Conservation (phyloP, 2,329 filamentous ascomycete genomes). For the Ascochyta clinopodiicola region DNA sequence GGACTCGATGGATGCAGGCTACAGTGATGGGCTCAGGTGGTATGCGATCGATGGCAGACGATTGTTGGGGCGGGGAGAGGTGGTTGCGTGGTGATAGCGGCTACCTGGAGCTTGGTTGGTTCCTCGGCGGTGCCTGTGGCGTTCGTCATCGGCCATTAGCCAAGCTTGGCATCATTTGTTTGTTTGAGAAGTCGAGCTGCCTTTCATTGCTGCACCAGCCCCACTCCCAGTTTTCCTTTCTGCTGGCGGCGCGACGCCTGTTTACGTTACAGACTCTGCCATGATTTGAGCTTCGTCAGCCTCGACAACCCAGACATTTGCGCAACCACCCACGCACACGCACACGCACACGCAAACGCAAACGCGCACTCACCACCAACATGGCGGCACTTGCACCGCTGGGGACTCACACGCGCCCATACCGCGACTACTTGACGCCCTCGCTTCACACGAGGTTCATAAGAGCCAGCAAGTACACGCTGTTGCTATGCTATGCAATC, state of each 20-base stretch:
- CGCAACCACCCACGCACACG: conserved; percentile 26
- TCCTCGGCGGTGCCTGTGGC: conserved; percentile 29
- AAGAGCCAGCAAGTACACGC: conserved; percentile 72
- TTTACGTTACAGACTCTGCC: conserved; percentile 14
- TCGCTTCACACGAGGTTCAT: conserved; percentile 87
- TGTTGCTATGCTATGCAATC: conserved; percentile 75
- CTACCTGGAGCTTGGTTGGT: conserved; percentile 35
- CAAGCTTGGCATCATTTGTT: conserved; percentile 20
- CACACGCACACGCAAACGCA: conserved; percentile 21
- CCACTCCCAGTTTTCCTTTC: conserved; percentile 13
- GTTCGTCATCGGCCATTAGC: conserved; percentile 18
- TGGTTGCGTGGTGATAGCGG: conserved; percentile 19
- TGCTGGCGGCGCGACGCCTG: conserved; percentile 15
- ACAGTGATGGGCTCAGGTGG: background rate
- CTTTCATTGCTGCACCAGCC: conserved; percentile 11
- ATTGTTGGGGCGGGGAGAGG: conserved; percentile 13
- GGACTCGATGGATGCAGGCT: background rate
- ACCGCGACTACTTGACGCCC: conserved; percentile 91
- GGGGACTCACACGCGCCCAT: conserved; percentile 64
- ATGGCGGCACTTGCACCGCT: conserved; percentile 34
- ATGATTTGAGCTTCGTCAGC: conserved; percentile 29
- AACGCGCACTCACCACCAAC: conserved; percentile 27
- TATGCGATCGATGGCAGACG: conserved; percentile 13
- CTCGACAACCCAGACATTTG: background rate
- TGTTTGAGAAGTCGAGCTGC: conserved; percentile 35